phyloP scores from a whole-genome alignment of 345 rosid species.

The Chamaenerion angustifolium region DNA sequence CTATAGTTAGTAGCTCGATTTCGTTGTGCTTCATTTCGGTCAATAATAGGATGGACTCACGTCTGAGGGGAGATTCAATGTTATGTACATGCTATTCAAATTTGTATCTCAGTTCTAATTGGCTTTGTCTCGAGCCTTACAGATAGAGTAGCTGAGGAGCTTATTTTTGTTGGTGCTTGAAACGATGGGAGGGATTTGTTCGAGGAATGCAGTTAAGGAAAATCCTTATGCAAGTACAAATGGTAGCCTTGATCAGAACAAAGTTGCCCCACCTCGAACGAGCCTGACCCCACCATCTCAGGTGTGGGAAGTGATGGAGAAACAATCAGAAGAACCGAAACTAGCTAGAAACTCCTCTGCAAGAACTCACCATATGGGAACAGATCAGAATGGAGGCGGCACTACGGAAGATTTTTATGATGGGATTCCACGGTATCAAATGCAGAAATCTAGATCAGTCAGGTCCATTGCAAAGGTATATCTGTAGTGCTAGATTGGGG shows the following conservation, averaged over 20 bases:
- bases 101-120: no score
- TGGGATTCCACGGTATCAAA: constrained; percentile 48
- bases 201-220: constrained; percentile 17
- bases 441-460: constrained; percentile 30
- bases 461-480: constrained; percentile 51
- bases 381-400: constrained; percentile 4
- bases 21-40: background rate
- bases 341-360: constrained; percentile 9
- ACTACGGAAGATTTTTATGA: constrained; percentile 39
- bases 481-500: no score
- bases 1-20: background rate
- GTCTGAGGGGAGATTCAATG: no score
- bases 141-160: background rate
- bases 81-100: no score
- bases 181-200: constrained; percentile 44
- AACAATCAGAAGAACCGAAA: constrained; percentile 9
- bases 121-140: background rate
- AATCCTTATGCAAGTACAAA: constrained; percentile 18
- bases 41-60: no score
- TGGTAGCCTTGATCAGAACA: constrained; percentile 25
- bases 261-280: constrained; percentile 10
- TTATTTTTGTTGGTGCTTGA: background rate
- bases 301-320: constrained; percentile 9
- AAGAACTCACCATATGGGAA: constrained; percentile 8
- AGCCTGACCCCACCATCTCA: constrained; percentile 10